These are phyloP conservation scores for Cymodocea nodosa DNA, from an alignment of 116 monocot genomes.

Conservation along the genomic window DNA sequence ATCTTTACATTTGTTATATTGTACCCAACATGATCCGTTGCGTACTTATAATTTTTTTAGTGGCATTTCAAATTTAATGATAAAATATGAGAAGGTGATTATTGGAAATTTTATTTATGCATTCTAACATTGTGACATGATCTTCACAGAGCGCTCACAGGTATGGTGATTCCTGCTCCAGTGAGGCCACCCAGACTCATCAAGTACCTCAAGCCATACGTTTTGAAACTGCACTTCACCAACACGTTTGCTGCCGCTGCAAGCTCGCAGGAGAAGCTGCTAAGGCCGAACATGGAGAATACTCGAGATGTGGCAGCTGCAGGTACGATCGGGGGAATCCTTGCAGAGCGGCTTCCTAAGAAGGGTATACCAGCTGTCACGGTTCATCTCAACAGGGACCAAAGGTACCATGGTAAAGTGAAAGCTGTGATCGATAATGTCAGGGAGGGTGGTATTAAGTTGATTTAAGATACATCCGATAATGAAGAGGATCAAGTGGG, in stretches of 20 bases:
- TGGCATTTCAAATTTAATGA: too few species aligned
- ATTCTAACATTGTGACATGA: not conserved
- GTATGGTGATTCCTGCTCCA: conserved; percentile 24
- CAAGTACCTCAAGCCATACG: conserved; percentile 67
- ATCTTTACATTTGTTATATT: too few species aligned
- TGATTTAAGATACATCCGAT: conserved; percentile 10
- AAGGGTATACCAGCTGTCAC: conserved; percentile 68
- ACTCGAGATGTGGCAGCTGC: conserved; percentile 77
- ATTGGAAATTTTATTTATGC: too few species aligned
- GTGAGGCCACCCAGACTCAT: conserved; percentile 38
- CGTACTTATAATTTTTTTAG: too few species aligned
- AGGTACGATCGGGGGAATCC: conserved; percentile 63
- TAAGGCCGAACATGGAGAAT: conserved; percentile 53
- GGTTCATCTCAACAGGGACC: conserved; percentile 57
- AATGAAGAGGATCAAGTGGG: too few species aligned
- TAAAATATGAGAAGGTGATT: too few species aligned
- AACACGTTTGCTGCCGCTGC: conserved; percentile 76
- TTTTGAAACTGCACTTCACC: conserved; percentile 77
- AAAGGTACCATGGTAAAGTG: conserved; percentile 80
- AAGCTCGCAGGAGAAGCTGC: conserved; percentile 78
- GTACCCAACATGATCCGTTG: too few species aligned
- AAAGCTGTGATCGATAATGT: conserved; percentile 68
- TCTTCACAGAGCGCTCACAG: not conserved
- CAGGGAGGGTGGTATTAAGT: conserved; percentile 75
- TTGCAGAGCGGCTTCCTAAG: conserved; percentile 68